These are phyloP conservation scores for Penicillium malachiteum DNA, from an alignment of 495 filamentous ascomycete genomes.

Conservation along the genomic window DNA sequence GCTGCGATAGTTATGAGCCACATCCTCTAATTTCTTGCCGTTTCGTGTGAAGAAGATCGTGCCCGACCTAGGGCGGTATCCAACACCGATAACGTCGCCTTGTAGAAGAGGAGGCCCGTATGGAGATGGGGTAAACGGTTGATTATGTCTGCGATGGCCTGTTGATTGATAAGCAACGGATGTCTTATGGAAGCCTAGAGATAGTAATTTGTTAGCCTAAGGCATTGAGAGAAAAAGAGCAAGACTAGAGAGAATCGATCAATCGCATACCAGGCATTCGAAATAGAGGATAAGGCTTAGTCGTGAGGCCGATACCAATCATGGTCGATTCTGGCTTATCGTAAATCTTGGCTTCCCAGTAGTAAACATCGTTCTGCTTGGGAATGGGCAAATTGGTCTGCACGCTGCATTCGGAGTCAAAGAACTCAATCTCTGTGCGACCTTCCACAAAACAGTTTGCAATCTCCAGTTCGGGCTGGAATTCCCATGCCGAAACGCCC, in stretches of 20 bases:
- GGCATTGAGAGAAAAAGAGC: neutral
- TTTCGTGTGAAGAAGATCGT: constrained; percentile 98
- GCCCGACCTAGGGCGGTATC: constrained; percentile 90
- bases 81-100: constrained; percentile 94
- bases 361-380: constrained; percentile 98
- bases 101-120: constrained; percentile 85
- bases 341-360: constrained; percentile 98
- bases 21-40: constrained; percentile 93
- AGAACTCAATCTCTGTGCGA: constrained; percentile 97
- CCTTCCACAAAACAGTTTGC: constrained; percentile 98
- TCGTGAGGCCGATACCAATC: constrained; percentile 87
- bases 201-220: constrained; percentile 14
- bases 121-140: constrained; percentile 73
- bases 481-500: constrained; percentile 98
- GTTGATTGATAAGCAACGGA: constrained; percentile 88
- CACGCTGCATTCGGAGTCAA: constrained; percentile 94
- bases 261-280: constrained; percentile 74
- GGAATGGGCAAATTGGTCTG: constrained; percentile 95
- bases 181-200: constrained; percentile 79
- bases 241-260: neutral
- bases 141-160: constrained; percentile 84
- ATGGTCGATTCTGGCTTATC: constrained; percentile 88
- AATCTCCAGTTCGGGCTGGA: constrained; percentile 96
- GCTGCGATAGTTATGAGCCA: constrained; percentile 85
- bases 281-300: constrained; percentile 95